These are phyloP conservation scores for Tetrahymena elliotti DNA, from an alignment of 73 alveolate genomes.

Conservation along the genomic window DNA sequence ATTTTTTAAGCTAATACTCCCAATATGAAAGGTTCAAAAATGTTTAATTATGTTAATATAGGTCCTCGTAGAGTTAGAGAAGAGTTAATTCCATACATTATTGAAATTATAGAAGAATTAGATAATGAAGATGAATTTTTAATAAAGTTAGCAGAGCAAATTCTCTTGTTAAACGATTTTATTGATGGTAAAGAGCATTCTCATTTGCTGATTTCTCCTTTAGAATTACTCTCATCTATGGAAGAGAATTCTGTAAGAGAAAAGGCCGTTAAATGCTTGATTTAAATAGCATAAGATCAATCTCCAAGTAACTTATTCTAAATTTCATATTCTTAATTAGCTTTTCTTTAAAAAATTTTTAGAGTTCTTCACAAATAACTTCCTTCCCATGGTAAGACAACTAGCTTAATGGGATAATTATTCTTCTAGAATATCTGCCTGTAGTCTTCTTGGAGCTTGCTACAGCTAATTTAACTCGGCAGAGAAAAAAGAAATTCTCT, in stretches of 20 bases:
- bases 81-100: conserved; percentile 28
- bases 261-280: conserved; percentile 30
- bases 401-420: conserved; percentile 37
- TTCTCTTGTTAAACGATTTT: conserved; percentile 1
- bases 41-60: background rate
- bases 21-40: background rate
- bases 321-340: background rate
- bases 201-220: conserved; percentile 30
- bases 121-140: conserved; percentile 46
- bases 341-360: background rate
- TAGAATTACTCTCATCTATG: conserved; percentile 34
- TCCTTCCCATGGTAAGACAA: conserved; percentile 14
- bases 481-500: conserved; percentile 6
- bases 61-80: conserved; percentile 20
- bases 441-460: conserved; percentile 10
- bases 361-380: conserved; percentile 35
- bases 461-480: conserved; percentile 1
- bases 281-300: conserved; percentile 18
- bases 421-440: conserved; percentile 42
- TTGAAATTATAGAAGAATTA: conserved; percentile 38
- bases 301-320: background rate
- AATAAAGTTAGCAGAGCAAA: conserved; percentile 25
- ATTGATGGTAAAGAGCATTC: conserved; percentile 6
- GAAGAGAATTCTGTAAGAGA: conserved; percentile 42
- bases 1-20: background rate